Conservation (phyloP, 495 filamentous ascomycete genomes). For the Saxophila tyrrhenica region DNA sequence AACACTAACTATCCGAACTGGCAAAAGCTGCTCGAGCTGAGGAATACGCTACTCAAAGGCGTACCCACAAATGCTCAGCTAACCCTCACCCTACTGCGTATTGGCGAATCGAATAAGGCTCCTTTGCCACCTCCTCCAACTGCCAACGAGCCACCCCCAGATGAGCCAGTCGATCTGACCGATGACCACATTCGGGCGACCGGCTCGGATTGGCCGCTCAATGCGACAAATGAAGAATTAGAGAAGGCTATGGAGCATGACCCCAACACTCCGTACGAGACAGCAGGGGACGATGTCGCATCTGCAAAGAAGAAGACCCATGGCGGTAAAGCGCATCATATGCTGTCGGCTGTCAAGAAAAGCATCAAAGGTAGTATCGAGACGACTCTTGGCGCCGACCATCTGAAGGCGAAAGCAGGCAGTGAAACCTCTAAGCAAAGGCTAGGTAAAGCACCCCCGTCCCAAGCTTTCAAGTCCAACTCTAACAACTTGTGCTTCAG, state of each 20-base stretch:
- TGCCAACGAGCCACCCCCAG: constrained; percentile 41
- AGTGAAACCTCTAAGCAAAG: constrained; percentile 56
- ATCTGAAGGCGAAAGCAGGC: constrained; percentile 54
- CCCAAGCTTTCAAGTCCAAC: too few relatives aligned
- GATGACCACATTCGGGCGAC: constrained; percentile 36
- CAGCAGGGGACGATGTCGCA: constrained; percentile 28
- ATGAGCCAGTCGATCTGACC: constrained; percentile 36
- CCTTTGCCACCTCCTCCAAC: constrained; percentile 70
- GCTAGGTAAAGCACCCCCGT: constrained; percentile 31
- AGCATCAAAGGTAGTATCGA: constrained; percentile 56
- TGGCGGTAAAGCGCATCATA: constrained; percentile 35
- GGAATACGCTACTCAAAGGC: constrained; percentile 68
- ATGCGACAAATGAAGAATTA: constrained; percentile 43
- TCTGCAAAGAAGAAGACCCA: constrained; percentile 32
- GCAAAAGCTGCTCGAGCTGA: constrained; percentile 58
- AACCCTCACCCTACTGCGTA: constrained; percentile 71
- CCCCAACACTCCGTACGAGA: constrained; percentile 25
- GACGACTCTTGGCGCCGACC: constrained; percentile 58
- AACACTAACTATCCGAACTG: constrained; percentile 62
- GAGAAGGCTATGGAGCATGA: constrained; percentile 34
- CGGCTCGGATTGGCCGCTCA: constrained; percentile 32
- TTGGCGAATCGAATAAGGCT: constrained; percentile 72
- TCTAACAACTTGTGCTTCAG: not conserved
- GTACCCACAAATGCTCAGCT: constrained; percentile 83
- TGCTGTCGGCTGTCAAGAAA: constrained; percentile 58